These are phyloP conservation scores for Inga oerstediana DNA, from an alignment of 306 rosid species.

Conservation along the genomic window DNA sequence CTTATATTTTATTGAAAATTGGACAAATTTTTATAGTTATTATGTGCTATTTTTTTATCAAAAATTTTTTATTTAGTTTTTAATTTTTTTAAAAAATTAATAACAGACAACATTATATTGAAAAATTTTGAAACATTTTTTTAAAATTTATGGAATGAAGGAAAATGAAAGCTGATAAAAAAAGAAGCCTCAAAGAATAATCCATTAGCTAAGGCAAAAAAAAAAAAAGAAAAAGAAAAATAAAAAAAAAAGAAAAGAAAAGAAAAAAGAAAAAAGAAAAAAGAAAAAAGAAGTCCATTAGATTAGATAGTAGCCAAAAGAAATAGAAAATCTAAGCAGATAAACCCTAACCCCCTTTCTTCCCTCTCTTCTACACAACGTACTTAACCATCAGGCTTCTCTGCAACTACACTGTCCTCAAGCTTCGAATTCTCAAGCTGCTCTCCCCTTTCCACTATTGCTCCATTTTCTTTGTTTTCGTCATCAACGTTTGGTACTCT, in stretches of 20 bases:
- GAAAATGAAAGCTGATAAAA: neutral
- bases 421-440: neutral
- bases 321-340: neutral
- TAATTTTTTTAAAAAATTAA: too few species aligned
- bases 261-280: too few species aligned
- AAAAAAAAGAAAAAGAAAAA: too few species aligned
- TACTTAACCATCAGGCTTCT: neutral
- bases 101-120: too few species aligned
- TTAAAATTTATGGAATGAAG: too few species aligned
- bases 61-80: too few species aligned
- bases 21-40: too few species aligned
- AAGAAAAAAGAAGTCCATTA: neutral
- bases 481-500: neutral
- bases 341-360: neutral
- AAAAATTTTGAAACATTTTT: too few species aligned
- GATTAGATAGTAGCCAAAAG: neutral
- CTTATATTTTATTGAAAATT: too few species aligned
- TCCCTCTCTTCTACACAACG: neutral
- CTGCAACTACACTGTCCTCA: neutral
- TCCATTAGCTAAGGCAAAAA: too few species aligned
- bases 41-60: too few species aligned
- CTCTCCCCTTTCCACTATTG: neutral
- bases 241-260: too few species aligned
- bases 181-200: neutral
- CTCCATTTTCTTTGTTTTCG: neutral